These are phyloP conservation scores for Candida coquimbonensis DNA, from an alignment of 805 yeast species.

Conservation along the genomic window DNA sequence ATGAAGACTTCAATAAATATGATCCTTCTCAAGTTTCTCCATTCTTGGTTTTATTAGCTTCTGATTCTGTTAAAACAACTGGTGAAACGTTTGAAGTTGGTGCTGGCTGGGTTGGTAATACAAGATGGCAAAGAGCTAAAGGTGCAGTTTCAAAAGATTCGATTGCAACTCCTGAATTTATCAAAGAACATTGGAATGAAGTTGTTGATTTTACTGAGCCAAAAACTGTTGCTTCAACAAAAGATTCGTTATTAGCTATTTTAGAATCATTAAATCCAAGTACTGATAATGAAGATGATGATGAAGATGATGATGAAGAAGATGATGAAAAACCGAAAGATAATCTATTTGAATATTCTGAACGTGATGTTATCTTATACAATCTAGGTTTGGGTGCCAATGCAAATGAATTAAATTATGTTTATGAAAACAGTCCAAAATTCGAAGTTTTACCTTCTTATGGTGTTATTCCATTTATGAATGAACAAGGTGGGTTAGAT, in stretches of 20 bases:
- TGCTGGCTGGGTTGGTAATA: constrained; percentile 93
- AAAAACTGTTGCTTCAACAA: constrained; percentile 50
- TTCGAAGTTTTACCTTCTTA: constrained; percentile 86
- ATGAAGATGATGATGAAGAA: constrained; percentile 37
- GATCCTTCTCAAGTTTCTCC: constrained; percentile 92
- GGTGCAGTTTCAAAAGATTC: constrained; percentile 59
- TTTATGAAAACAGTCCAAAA: constrained; percentile 66
- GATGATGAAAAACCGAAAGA: constrained; percentile 40
- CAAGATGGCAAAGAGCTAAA: constrained; percentile 90
- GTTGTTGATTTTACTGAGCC: constrained; percentile 58
- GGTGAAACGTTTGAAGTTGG: constrained; percentile 91
- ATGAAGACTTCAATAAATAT: constrained; percentile 73
- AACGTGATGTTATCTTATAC: constrained; percentile 71
- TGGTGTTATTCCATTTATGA: constrained; percentile 84
- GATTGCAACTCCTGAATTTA: constrained; percentile 54
- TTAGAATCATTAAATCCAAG: constrained; percentile 46
- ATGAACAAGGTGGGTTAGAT: constrained; percentile 49
- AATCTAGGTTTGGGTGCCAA: constrained; percentile 87
- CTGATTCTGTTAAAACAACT: constrained; percentile 59
- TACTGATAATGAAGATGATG: constrained; percentile 32
- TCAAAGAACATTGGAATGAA: constrained; percentile 59
- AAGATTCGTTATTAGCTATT: constrained; percentile 77
- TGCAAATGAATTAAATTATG: constrained; percentile 67
- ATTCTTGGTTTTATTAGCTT: constrained; percentile 68
- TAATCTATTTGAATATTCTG: constrained; percentile 47